Evolutionary conservation across 1,139 yeast species (phyloP).

Genomic region (Kurtzmaniella quercitrusa): DNA sequence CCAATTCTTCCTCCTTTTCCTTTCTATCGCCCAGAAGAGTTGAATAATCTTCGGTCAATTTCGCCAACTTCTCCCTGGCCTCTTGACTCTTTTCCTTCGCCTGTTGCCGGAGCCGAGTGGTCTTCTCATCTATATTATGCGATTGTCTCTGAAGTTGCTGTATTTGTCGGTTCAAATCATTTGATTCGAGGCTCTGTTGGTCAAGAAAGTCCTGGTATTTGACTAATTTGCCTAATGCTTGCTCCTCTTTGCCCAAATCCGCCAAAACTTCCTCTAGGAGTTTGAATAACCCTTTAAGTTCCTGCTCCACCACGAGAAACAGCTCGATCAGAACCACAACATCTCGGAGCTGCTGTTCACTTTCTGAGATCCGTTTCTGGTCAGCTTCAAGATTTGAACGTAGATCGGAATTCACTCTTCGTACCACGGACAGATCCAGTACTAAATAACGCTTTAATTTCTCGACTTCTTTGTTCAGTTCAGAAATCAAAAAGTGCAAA

Average conservation of each 20-base stretch:
- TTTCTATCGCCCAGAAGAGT: constrained; percentile 48
- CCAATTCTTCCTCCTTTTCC: constrained; percentile 48
- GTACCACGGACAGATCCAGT: constrained; percentile 57
- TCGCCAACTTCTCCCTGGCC: constrained; percentile 41
- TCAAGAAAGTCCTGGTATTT: constrained; percentile 46
- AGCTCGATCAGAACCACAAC: constrained; percentile 56
- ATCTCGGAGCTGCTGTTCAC: constrained; percentile 50
- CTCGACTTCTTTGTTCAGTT: constrained; percentile 55
- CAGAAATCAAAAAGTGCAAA: constrained; percentile 48
- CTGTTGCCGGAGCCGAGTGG: constrained; percentile 44
- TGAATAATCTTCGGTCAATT: constrained; percentile 44
- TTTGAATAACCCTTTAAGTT: constrained; percentile 46
- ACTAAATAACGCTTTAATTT: constrained; percentile 56
- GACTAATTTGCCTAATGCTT: constrained; percentile 33
- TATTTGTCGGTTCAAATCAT: constrained; percentile 48
- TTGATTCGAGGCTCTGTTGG: constrained; percentile 38
- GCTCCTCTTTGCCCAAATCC: constrained; percentile 48
- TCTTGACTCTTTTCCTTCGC: constrained; percentile 43
- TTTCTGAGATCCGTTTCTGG: constrained; percentile 31
- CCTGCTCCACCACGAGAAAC: constrained; percentile 52
- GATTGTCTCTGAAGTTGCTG: constrained; percentile 52
- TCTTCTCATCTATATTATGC: constrained; percentile 50
- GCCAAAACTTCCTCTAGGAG: constrained; percentile 55
- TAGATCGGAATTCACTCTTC: constrained; percentile 54
- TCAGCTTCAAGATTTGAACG: constrained; percentile 42